A percentile compares a stretch with the other conserved stretches of the same genome.
These are phyloP conservation scores for Globisporangium takayamanum DNA, from an alignment of 352 stramenopile genomes.

Conservation along the genomic window DNA sequence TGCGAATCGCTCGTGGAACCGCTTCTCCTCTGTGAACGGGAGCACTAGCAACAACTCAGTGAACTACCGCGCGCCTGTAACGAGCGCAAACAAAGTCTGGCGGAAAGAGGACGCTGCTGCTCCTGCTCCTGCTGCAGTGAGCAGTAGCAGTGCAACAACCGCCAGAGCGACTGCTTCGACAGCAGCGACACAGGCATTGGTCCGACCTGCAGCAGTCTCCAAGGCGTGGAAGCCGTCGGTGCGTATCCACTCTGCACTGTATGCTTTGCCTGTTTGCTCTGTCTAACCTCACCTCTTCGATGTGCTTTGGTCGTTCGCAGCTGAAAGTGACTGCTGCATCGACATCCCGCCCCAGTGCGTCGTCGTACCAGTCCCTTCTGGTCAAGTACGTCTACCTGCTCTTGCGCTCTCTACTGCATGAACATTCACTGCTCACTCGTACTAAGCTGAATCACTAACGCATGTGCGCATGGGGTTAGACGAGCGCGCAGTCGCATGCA, in stretches of 20 bases:
- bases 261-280: neutral
- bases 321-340: conserved; percentile 6
- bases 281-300: neutral
- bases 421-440: neutral
- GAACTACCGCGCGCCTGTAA: neutral
- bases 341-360: neutral
- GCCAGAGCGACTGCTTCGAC: neutral
- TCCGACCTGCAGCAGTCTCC: neutral
- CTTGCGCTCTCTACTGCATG: neutral
- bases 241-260: neutral
- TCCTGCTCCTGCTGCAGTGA: neutral
- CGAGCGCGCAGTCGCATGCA: conserved; percentile 36
- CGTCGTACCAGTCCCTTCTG: conserved; percentile 5
- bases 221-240: conserved; percentile 33
- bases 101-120: conserved; percentile 18
- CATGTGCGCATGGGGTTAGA: conserved; percentile 6
- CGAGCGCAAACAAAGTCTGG: conserved; percentile 60
- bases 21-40: conserved; percentile 4
- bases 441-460: neutral
- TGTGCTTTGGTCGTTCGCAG: neutral
- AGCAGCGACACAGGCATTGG: neutral
- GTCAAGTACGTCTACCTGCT: conserved; percentile 5
- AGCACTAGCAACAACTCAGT: neutral
- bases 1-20: conserved; percentile 44
- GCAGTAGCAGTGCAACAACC: neutral